Conservation (phyloP, 169 alveolate species). For the Plasmodium vivax region DNA sequence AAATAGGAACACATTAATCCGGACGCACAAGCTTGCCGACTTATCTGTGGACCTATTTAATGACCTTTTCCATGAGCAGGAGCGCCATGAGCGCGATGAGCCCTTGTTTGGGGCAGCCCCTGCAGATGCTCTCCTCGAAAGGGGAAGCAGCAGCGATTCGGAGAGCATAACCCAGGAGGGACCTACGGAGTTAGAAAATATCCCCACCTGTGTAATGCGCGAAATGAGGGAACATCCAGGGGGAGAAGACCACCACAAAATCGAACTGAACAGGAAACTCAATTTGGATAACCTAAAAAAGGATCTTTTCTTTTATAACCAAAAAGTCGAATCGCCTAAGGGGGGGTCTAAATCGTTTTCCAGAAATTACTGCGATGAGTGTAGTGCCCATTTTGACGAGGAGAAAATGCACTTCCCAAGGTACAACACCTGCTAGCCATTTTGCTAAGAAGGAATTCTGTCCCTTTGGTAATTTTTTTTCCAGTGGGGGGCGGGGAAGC, state of each 20-base stretch:
- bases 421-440: background rate
- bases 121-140: background rate
- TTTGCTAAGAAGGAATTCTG: background rate
- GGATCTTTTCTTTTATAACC: constrained; percentile 32
- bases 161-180: background rate
- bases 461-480: background rate
- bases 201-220: background rate
- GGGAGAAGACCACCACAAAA: background rate
- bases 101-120: background rate
- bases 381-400: background rate
- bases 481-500: background rate
- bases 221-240: background rate
- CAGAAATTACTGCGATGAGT: constrained; percentile 1
- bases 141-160: background rate
- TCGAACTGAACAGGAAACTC: background rate
- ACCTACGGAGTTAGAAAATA: background rate
- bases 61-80: constrained; percentile 6
- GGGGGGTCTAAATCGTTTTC: constrained; percentile 11
- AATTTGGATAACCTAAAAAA: constrained; percentile 14
- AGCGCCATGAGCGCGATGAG: background rate
- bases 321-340: constrained; percentile 12
- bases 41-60: background rate
- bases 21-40: constrained; percentile 10
- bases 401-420: background rate
- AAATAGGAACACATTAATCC: constrained; percentile 16